Evolutionary conservation across 495 filamentous ascomycete genomes (phyloP), one percentile per base, ranked within the genome.

Genomic region (Friedmanniomyces endolithicus): DNA sequence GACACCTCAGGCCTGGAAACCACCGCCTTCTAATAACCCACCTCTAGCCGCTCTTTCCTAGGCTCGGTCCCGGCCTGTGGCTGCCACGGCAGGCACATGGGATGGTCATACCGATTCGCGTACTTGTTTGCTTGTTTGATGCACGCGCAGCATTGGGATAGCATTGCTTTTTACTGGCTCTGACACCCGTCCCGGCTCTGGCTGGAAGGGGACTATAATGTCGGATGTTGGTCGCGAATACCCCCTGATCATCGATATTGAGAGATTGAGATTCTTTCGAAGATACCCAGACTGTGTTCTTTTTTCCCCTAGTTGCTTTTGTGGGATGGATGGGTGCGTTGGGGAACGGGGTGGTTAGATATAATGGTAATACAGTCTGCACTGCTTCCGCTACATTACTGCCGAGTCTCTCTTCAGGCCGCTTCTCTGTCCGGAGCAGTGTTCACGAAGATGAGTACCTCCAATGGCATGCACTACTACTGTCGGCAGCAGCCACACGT

Each of bases 181-280:
- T 20, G 25, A n/a, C 20, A 20, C 1, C 27, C 27, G 4, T 31
- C 4, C 27, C 27, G 27, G 27, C 27, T 31, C 3, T 9, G 27
- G n/a, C 19, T 43, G 41, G 24, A 8, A 37, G 1, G 40, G 20
- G 27, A 9, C 3, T 31, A 31, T 14, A 1, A 33, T n/a, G 49
- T n/a, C 6, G 11, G 55, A 17, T 55, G 7, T 19, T 31, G 31
- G 56, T 59, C 54, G 54, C 54, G 54, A 54, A 53, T 54, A 54
- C 55, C 55, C 27, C 44, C 55, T 20, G 23, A 33, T 44, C 29
- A 50, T 49, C 29, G 52, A 41, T 2, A 31, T 31, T 31, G 27
- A n/a, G 27, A n/a, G 37, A 55, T 48, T 39, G 57, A 59, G 39
- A 37, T 55, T 56, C 48, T 52, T 59, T 56, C 45, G 53, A 60